Conservation (phyloP, 805 yeast species). For the Yarrowia sp. region DNA sequence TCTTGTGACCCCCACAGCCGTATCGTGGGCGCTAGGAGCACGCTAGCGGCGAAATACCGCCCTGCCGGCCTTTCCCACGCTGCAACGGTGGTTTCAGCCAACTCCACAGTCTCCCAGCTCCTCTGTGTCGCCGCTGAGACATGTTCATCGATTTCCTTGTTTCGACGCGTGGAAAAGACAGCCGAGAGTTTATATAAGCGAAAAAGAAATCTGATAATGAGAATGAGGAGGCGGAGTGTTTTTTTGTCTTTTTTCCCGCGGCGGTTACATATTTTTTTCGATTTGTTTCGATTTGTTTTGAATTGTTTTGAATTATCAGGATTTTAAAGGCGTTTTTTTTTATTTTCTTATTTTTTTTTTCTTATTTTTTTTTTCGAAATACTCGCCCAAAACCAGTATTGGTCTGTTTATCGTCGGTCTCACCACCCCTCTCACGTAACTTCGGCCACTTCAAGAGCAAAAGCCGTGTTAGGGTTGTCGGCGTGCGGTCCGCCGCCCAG, state of each 20-base stretch:
- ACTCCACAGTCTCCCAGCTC: too few species aligned
- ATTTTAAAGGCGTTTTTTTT: too few species aligned
- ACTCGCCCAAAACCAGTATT: too few species aligned
- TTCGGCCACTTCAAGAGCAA: slow-evolving; percentile 13
- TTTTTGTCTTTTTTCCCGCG: too few species aligned
- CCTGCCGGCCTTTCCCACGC: background rate
- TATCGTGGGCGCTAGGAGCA: background rate
- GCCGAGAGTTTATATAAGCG: slow-evolving; percentile 35
- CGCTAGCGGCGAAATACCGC: too few species aligned
- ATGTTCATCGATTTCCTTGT: slow-evolving; percentile 1
- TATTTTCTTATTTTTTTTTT: background rate
- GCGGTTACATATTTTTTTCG: too few species aligned
- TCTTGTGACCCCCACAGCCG: slow-evolving; percentile 21
- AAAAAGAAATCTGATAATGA: slow-evolving; percentile 16
- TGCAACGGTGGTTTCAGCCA: too few species aligned
- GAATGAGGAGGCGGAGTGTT: too few species aligned
- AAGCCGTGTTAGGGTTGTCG: slow-evolving; percentile 34
- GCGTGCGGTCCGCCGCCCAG: background rate
- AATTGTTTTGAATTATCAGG: too few species aligned
- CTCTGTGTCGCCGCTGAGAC: background rate
- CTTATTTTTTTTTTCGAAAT: background rate
- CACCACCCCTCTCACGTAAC: background rate
- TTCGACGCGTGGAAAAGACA: slow-evolving; percentile 25
- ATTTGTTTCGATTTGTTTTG: too few species aligned
- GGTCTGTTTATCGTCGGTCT: background rate